Base-by-base conservation (phyloP, 1,284 basidiomycete species). In the Microbotryum violaceum region DNA sequence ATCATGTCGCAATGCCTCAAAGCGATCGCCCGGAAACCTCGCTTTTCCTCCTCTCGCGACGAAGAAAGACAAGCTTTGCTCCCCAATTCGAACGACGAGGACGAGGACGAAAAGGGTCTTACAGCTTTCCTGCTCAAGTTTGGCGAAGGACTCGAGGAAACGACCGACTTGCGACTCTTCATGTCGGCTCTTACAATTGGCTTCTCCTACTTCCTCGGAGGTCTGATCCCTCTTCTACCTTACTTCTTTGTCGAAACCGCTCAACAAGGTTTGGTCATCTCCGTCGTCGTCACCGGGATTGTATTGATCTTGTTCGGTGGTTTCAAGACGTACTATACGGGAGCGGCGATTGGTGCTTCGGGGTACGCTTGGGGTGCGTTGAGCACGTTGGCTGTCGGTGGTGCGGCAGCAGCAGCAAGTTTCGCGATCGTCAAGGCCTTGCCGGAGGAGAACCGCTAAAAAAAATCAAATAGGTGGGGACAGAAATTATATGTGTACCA, bases 41-140 rank as follows among this genome's bases (percentile, higher is more conserved):
- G 58, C 21, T 64, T 65, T 54, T 63, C 67, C 2, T 48, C 54
- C 6, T 49, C 42, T 42, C 45, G 49, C 16, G 61, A 62, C 50
- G 48, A 54, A 2, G 66, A 67, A 27, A 61, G 63, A 25, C 31
- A 59, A 6, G 9, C 55, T 12, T 56, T 64, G 25, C 56, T 64
- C 42, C 62, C 61, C 18, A 56, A 47, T 9, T 31, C 57, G 37
- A 45, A 56, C 33, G 63, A 69, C 54, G 66, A 57, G 14, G 75
- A 85, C 52, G 79, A 82, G 65, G 82, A 83, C 57, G 84, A 87
- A 52, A 82, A 87, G 64, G 91, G 91, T 0, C 75, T 96, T 56
- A 92, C 91, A 0, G 84, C 90, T 3, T 97, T 97, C 78, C 77
- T 96, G 70, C 82, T 96, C 70, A 93, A 91, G 76, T 96, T 96